phyloP scores from a whole-genome alignment of 176 grass and related monocot genomes.

The Elaeis guineensis region DNA sequence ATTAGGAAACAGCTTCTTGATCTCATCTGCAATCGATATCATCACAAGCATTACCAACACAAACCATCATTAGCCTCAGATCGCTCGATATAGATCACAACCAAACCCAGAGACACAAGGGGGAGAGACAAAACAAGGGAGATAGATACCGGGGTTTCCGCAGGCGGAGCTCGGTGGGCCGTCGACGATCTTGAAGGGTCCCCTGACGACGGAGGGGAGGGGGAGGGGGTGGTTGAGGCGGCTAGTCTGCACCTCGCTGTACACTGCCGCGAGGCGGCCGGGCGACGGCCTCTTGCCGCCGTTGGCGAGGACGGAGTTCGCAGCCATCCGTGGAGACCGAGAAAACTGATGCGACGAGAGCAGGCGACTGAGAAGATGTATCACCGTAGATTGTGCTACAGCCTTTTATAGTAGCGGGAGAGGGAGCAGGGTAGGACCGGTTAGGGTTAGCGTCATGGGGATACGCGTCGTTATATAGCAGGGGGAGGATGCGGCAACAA shows the following conservation, averaged over 20 bases:
- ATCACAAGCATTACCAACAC: neutral
- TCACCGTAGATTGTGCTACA: too few relatives aligned
- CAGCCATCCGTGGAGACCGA: conserved; percentile 19
- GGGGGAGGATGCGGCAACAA: too few relatives aligned
- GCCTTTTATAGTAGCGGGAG: too few relatives aligned
- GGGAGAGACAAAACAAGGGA: neutral
- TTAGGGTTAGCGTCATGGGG: too few relatives aligned
- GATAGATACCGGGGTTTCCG: conserved; percentile 51
- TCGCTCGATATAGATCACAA: too few relatives aligned
- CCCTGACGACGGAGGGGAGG: conserved; percentile 74
- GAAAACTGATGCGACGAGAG: too few relatives aligned
- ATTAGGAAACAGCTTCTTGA: conserved; percentile 84
- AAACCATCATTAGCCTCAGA: too few relatives aligned
- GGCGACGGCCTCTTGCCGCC: conserved; percentile 34
- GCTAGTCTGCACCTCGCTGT: conserved; percentile 94
- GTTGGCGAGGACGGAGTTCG: conserved; percentile 35
- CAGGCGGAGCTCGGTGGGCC: conserved; percentile 77
- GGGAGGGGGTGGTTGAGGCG: conserved; percentile 75
- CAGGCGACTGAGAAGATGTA: too few relatives aligned
- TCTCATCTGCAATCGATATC: conserved; percentile 50
- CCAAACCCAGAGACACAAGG: neutral
- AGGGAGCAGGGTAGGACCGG: too few relatives aligned
- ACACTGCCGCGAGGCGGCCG: conserved; percentile 59
- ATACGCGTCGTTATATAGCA: too few relatives aligned
- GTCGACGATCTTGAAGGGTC: conserved; percentile 41